A percentile compares a stretch with the other conserved stretches of the same genome.
Evolutionary conservation across 2,329 filamentous ascomycete species (phyloP).

Genomic region (Phaeoacremonium minimum): DNA sequence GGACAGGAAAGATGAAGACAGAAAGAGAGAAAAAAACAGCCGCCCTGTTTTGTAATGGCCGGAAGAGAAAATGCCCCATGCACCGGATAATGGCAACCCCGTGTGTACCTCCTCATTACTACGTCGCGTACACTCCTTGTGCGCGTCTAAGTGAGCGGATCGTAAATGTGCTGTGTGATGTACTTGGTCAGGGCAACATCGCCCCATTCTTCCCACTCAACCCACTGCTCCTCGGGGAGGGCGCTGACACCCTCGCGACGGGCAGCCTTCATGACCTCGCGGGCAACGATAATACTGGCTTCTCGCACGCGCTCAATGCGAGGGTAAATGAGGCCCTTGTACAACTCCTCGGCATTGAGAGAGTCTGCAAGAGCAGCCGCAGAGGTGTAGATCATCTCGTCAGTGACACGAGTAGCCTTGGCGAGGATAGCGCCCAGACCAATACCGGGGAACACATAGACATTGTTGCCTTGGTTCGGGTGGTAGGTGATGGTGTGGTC

Average conservation of each 20-base stretch:
- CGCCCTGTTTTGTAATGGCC: too few relatives aligned
- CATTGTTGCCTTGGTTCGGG: slow-evolving; percentile 80
- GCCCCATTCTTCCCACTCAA: slow-evolving; percentile 69
- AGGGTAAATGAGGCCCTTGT: slow-evolving; percentile 84
- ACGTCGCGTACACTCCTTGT: too few relatives aligned
- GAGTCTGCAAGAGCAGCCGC: slow-evolving; percentile 75
- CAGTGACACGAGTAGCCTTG: slow-evolving; percentile 82
- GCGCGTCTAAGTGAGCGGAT: slow-evolving; percentile 36
- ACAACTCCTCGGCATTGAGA: slow-evolving; percentile 76
- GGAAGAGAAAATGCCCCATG: too few relatives aligned
- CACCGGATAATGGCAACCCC: too few relatives aligned
- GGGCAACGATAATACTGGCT: slow-evolving; percentile 79
- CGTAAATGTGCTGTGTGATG: slow-evolving; percentile 58
- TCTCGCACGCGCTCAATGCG: slow-evolving; percentile 88
- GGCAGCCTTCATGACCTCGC: slow-evolving; percentile 90
- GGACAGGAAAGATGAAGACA: too few relatives aligned
- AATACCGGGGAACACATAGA: slow-evolving; percentile 95
- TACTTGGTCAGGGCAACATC: slow-evolving; percentile 56
- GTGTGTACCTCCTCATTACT: too few relatives aligned
- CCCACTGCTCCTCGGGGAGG: slow-evolving; percentile 64
- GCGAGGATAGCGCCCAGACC: slow-evolving; percentile 89
- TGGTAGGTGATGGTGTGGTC: slow-evolving; percentile 63
- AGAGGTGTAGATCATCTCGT: slow-evolving; percentile 95
- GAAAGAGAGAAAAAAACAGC: too few relatives aligned
- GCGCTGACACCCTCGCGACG: slow-evolving; percentile 74